Conservation (phyloP, 2,329 filamentous ascomycete genomes). For the Ophiostoma novo-ulmi region DNA sequence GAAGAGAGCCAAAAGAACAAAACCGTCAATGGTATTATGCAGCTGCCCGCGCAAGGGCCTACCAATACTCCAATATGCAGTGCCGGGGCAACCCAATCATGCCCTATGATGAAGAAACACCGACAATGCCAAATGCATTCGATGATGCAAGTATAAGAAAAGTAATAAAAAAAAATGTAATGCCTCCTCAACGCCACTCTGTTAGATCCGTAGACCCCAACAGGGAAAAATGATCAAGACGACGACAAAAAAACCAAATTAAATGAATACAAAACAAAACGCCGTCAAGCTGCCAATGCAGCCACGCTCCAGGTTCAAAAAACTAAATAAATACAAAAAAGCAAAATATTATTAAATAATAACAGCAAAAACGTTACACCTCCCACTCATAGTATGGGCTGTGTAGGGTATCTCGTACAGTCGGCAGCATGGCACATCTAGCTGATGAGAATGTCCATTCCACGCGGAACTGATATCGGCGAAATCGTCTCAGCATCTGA, state of each 20-base stretch:
- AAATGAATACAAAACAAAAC: neutral
- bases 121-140: neutral
- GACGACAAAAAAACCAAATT: neutral
- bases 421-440: slow-evolving; percentile 8
- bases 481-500: slow-evolving; percentile 38
- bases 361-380: neutral
- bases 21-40: slow-evolving; percentile 11
- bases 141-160: neutral
- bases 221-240: neutral
- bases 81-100: neutral
- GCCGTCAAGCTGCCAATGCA: neutral
- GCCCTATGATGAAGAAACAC: slow-evolving; percentile 9
- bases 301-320: neutral
- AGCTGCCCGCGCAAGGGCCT: neutral
- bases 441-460: slow-evolving; percentile 38
- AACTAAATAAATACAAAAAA: neutral
- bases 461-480: slow-evolving; percentile 39
- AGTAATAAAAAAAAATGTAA: neutral
- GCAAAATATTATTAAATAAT: neutral
- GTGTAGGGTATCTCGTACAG: neutral
- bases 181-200: neutral
- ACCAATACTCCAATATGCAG: slow-evolving; percentile 17
- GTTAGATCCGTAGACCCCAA: neutral
- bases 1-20: neutral
- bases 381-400: neutral